Evolutionary conservation across 2,329 filamentous ascomycete genomes (phyloP).

Genomic region (Fusarium domesticum): DNA sequence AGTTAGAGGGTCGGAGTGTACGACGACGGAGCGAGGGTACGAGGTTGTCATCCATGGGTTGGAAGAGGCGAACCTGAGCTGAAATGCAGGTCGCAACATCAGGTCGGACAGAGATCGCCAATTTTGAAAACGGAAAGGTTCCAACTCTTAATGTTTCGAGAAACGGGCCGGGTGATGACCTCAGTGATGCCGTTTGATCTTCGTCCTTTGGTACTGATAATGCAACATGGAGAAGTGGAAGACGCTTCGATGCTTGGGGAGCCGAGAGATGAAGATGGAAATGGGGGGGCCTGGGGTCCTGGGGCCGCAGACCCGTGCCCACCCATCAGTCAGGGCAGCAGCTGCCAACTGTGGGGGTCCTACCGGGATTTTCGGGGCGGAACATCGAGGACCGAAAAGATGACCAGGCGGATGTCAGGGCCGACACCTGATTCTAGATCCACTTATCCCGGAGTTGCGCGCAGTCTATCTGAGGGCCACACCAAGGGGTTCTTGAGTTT

Average conservation of each 20-base stretch:
- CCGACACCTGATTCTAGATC: slow-evolving; percentile 26
- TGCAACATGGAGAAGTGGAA: background rate
- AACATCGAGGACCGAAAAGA: slow-evolving; percentile 16
- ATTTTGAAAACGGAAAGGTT: no score
- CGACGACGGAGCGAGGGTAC: no score
- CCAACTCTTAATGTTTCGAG: no score
- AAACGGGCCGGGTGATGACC: no score
- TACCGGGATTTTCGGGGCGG: slow-evolving; percentile 31
- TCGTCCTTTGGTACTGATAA: no score
- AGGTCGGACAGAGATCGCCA: no score
- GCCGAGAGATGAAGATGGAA: background rate
- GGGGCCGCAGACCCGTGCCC: slow-evolving; percentile 24
- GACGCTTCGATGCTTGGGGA: background rate
- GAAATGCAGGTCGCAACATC: no score
- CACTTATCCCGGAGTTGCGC: slow-evolving; percentile 15
- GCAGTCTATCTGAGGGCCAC: slow-evolving; percentile 8
- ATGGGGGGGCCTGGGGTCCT: slow-evolving; percentile 6
- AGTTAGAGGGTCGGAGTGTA: no score
- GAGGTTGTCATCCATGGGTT: no score
- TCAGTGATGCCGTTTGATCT: no score
- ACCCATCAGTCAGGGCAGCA: slow-evolving; percentile 18
- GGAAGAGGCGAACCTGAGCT: no score
- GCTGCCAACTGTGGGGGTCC: slow-evolving; percentile 23
- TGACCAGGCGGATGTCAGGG: slow-evolving; percentile 28
- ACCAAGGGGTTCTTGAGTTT: slow-evolving; percentile 4